phyloP scores from a whole-genome alignment of 1,139 yeast species.

The Geotrichum klebahnii region DNA sequence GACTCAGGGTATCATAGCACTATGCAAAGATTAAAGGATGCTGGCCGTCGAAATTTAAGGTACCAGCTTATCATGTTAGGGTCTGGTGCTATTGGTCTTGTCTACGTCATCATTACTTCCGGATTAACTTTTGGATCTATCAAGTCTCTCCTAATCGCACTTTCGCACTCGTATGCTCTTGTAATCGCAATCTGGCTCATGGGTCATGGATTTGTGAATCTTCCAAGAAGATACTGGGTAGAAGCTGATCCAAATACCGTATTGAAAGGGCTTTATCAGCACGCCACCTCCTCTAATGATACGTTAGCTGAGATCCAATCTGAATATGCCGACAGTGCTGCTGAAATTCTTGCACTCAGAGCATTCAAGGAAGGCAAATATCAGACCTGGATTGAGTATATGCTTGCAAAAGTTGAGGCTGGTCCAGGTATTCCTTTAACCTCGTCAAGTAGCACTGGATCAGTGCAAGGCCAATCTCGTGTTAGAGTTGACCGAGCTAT shows the following conservation, averaged over 20 bases:
- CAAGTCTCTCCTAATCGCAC: slow-evolving; percentile 66
- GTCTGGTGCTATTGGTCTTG: slow-evolving; percentile 51
- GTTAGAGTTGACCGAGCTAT: slow-evolving; percentile 30
- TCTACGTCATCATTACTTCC: slow-evolving; percentile 59
- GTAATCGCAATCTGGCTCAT: slow-evolving; percentile 74
- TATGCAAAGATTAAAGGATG: slow-evolving; percentile 49
- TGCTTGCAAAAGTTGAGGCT: slow-evolving; percentile 31
- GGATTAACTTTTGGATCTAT: slow-evolving; percentile 56
- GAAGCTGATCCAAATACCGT: slow-evolving; percentile 44
- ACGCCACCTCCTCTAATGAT: slow-evolving; percentile 58
- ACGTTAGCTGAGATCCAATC: slow-evolving; percentile 61
- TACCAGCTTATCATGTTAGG: slow-evolving; percentile 59
- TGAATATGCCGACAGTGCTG: slow-evolving; percentile 59
- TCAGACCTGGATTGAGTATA: slow-evolving; percentile 41
- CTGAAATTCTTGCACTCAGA: slow-evolving; percentile 53
- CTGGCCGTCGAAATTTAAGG: slow-evolving; percentile 53
- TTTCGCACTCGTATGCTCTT: slow-evolving; percentile 76
- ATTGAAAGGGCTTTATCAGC: slow-evolving; percentile 48
- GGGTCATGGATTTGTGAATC: slow-evolving; percentile 72
- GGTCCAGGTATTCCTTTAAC: slow-evolving; percentile 26
- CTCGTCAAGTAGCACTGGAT: slow-evolving; percentile 16
- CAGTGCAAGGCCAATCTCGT: slow-evolving; percentile 25
- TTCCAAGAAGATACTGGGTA: slow-evolving; percentile 59
- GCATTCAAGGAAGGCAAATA: slow-evolving; percentile 39
- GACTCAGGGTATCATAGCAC: slow-evolving; percentile 62